These are phyloP conservation scores for Colletotrichum nymphaeae DNA, from an alignment of 2,329 filamentous ascomycete species.

Conservation along the genomic window DNA sequence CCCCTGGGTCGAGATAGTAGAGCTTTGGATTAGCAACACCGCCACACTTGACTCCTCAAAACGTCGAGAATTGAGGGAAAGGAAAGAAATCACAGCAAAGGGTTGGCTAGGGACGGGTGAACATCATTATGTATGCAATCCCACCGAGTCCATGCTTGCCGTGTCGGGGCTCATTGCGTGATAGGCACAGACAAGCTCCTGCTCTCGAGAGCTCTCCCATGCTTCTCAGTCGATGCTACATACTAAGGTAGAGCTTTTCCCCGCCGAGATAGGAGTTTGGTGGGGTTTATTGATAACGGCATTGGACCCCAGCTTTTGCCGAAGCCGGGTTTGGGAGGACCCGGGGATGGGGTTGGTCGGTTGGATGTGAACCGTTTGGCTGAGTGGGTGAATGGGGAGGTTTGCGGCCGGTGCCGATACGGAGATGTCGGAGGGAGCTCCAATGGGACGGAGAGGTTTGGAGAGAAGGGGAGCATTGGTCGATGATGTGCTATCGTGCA, in stretches of 20 bases:
- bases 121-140: conserved; percentile 10
- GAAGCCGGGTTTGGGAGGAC: not conserved
- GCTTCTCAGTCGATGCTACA: too few relatives aligned
- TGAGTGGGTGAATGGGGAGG: not conserved
- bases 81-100: too few relatives aligned
- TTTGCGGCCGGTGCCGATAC: conserved; percentile 26
- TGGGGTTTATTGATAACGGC: not conserved
- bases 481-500: not conserved
- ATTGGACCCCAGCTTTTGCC: not conserved
- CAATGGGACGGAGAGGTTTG: not conserved
- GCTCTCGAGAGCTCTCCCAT: too few relatives aligned
- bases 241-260: not conserved
- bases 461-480: not conserved
- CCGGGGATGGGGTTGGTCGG: too few relatives aligned
- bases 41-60: not conserved
- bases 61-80: not conserved
- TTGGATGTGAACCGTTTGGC: not conserved
- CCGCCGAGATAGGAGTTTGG: conserved; percentile 26
- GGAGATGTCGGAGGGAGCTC: conserved; percentile 11
- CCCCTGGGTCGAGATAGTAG: too few relatives aligned
- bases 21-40: not conserved
- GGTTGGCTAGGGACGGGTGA: not conserved
- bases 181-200: not conserved
- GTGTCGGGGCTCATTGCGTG: conserved; percentile 14
- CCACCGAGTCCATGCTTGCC: not conserved